Conservation (phyloP, 2,329 filamentous ascomycete genomes). For the Thielaviopsis punctulata region DNA sequence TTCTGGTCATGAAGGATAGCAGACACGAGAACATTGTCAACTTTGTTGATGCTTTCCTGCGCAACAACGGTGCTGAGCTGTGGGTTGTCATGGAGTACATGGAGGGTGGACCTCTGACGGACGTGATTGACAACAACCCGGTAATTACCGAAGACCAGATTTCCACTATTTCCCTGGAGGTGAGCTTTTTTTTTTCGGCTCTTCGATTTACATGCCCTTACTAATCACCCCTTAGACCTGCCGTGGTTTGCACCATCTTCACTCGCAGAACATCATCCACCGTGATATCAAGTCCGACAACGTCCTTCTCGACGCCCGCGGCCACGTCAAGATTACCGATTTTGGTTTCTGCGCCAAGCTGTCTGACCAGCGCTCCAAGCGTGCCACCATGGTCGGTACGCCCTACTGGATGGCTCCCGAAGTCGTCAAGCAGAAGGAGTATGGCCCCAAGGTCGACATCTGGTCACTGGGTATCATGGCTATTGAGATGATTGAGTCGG, state of each 20-base stretch:
- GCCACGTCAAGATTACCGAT: slow-evolving; percentile 97
- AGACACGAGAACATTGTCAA: slow-evolving; percentile 98
- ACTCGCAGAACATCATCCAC: slow-evolving; percentile 93
- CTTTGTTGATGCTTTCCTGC: slow-evolving; percentile 89
- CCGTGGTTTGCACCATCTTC: slow-evolving; percentile 82
- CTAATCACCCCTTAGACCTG: slow-evolving; percentile 49
- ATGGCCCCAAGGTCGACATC: slow-evolving; percentile 94
- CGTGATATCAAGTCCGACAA: slow-evolving; percentile 99
- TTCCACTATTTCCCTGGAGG: slow-evolving; percentile 90
- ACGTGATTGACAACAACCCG: slow-evolving; percentile 96
- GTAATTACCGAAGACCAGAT: slow-evolving; percentile 94
- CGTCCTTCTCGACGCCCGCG: slow-evolving; percentile 80
- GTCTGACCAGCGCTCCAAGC: slow-evolving; percentile 90
- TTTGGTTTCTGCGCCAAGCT: slow-evolving; percentile 99
- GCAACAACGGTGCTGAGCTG: slow-evolving; percentile 86
- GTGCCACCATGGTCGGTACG: slow-evolving; percentile 96
- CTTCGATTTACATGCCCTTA: slow-evolving; percentile 14
- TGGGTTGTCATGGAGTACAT: slow-evolving; percentile 99
- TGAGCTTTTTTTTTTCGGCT: slow-evolving; percentile 23
- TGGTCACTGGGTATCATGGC: slow-evolving; percentile 99
- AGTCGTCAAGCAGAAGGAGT: slow-evolving; percentile 98
- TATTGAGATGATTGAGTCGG: slow-evolving; percentile 98
- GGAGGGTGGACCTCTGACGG: slow-evolving; percentile 93
- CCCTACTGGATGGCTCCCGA: slow-evolving; percentile 99
- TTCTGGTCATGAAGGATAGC: slow-evolving; percentile 99